phyloP scores from a whole-genome alignment of 2,329 filamentous ascomycete species.

The Sarocladium kiliense region DNA sequence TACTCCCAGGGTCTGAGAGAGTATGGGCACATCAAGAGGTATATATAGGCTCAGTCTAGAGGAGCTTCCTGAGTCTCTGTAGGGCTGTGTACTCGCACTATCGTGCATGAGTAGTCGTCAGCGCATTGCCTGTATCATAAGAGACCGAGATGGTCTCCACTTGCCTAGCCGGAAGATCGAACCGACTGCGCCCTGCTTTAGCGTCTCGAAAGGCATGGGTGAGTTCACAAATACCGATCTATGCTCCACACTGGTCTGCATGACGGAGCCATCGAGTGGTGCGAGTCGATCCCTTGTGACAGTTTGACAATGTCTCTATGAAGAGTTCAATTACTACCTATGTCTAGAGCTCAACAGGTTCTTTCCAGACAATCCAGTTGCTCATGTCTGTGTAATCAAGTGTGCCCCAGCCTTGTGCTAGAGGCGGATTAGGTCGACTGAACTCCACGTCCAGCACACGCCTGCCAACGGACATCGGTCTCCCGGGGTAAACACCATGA shows the following conservation, averaged over 20 bases:
- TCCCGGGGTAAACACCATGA: constrained; percentile 5
- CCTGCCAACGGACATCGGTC: background rate
- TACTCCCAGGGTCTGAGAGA: too few relatives aligned
- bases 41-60: too few relatives aligned
- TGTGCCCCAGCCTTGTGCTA: constrained; percentile 6
- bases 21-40: too few relatives aligned
- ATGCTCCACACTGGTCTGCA: background rate
- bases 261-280: background rate
- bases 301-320: too few relatives aligned
- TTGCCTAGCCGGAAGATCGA: background rate
- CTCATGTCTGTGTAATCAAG: constrained; percentile 1
- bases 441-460: constrained; percentile 5
- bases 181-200: background rate
- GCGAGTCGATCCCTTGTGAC: too few relatives aligned
- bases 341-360: constrained; percentile 2
- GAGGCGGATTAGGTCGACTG: background rate
- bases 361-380: constrained; percentile 1
- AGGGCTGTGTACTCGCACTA: background rate
- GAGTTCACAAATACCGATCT: background rate
- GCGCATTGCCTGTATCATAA: background rate
- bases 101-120: background rate
- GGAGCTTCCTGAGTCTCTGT: background rate
- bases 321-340: background rate
- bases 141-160: constrained; percentile 2
- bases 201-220: background rate